Conservation (phyloP, 2,329 filamentous ascomycete species). For the Arthroderma sp. region DNA sequence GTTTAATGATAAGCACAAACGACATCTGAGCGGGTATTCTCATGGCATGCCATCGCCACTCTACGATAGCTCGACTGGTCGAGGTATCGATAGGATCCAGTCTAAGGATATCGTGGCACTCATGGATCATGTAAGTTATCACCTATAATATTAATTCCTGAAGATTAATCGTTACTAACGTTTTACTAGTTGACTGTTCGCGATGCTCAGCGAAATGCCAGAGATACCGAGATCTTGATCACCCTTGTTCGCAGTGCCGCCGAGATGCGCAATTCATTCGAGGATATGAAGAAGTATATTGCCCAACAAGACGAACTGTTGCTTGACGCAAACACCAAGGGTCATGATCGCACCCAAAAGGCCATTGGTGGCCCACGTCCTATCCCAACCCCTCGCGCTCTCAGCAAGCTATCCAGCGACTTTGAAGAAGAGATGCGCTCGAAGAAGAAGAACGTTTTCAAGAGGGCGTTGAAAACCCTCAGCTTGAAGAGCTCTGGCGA, state of each 20-base stretch:
- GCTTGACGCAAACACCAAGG: constrained; percentile 73
- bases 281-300: constrained; percentile 87
- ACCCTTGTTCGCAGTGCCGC: constrained; percentile 86
- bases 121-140: constrained; percentile 72
- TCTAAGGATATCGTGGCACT: constrained; percentile 93
- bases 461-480: constrained; percentile 80
- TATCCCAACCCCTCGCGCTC: constrained; percentile 55
- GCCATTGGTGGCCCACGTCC: constrained; percentile 77
- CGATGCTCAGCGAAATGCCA: constrained; percentile 87
- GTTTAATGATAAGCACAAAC: constrained; percentile 47
- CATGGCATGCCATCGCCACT: constrained; percentile 82
- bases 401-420: constrained; percentile 35
- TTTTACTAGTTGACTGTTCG: constrained; percentile 65
- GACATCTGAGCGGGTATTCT: constrained; percentile 76
- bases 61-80: constrained; percentile 79
- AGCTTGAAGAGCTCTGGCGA: constrained; percentile 81
- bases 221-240: constrained; percentile 91
- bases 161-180: constrained; percentile 19
- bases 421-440: constrained; percentile 49
- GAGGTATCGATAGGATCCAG: constrained; percentile 80
- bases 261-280: constrained; percentile 94
- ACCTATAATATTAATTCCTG: constrained; percentile 13
- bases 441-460: constrained; percentile 91
- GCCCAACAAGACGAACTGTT: constrained; percentile 82
- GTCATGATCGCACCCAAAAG: constrained; percentile 75